phyloP scores from a whole-genome alignment of 306 rosid genomes.

The Casuarina cunninghamiana region DNA sequence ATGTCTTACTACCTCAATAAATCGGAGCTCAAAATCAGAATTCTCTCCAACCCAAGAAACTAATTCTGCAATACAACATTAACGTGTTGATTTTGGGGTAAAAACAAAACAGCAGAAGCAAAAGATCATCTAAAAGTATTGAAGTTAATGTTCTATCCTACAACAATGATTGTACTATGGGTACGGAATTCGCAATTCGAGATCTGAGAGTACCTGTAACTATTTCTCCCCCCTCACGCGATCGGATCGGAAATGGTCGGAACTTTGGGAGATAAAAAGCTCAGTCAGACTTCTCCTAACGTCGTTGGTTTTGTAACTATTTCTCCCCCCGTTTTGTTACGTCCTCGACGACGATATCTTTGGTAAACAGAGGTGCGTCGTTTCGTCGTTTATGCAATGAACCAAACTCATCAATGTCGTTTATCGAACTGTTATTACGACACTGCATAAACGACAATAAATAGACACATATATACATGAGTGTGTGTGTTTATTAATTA shows the following conservation, averaged over 20 bases:
- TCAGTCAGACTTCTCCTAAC: background rate
- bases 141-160: background rate
- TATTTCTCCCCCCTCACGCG: background rate
- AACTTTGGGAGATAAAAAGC: background rate
- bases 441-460: too few relatives aligned
- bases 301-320: background rate
- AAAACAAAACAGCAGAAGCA: background rate
- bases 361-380: background rate
- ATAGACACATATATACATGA: too few relatives aligned
- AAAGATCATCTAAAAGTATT: background rate
- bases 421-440: too few relatives aligned
- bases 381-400: background rate
- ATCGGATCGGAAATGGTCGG: background rate
- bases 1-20: background rate
- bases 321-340: background rate
- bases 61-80: conserved; percentile 15
- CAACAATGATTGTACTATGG: background rate
- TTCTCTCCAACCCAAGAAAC: conserved; percentile 9
- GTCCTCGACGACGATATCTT: too few relatives aligned
- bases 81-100: background rate
- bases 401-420: background rate
- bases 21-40: conserved; percentile 10
- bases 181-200: background rate
- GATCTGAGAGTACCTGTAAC: conserved; percentile 7
- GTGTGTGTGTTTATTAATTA: too few relatives aligned